These are phyloP conservation scores for Oenanthe javanica DNA, from an alignment of 140 eudicot species.

Conservation along the genomic window DNA sequence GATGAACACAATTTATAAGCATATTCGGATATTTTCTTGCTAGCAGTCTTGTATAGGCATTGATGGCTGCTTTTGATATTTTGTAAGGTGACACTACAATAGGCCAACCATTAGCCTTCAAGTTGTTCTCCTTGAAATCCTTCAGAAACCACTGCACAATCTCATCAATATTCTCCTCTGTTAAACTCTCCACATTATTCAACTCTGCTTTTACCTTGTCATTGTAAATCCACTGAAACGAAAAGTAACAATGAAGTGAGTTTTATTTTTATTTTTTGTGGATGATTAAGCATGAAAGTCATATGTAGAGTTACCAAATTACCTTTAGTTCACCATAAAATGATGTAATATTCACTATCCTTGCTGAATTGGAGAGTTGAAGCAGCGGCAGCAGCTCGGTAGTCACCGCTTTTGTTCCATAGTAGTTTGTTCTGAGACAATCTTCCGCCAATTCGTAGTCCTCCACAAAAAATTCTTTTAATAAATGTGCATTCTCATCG, in stretches of 20 bases:
- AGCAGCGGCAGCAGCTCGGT: slow-evolving; percentile 42
- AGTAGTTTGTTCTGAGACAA: slow-evolving; percentile 39
- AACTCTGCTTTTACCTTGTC: too few relatives aligned
- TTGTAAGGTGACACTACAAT: too few relatives aligned
- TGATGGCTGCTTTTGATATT: too few relatives aligned
- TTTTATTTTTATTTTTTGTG: not conserved
- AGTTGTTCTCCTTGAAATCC: too few relatives aligned
- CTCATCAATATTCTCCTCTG: too few relatives aligned
- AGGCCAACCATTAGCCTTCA: too few relatives aligned
- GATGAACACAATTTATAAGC: too few relatives aligned
- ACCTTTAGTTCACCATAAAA: slow-evolving; percentile 29
- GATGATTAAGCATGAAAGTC: not conserved
- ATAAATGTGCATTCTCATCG: slow-evolving; percentile 27
- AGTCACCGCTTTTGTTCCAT: slow-evolving; percentile 34
- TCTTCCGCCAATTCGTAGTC: slow-evolving; percentile 30
- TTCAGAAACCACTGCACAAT: too few relatives aligned
- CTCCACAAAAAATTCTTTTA: slow-evolving; percentile 14
- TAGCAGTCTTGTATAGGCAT: too few relatives aligned
- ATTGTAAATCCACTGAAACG: too few relatives aligned
- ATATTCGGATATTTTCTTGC: too few relatives aligned
- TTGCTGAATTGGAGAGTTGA: slow-evolving; percentile 32
- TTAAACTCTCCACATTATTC: too few relatives aligned
- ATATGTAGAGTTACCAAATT: not conserved
- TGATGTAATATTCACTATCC: slow-evolving; percentile 47
- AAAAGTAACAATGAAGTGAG: not conserved